Percentiles rank a stretch among this genome's conserved stretches.
Conservation (phyloP, 2,329 filamentous ascomycete genomes). For the Gaeumannomyces tritici region DNA sequence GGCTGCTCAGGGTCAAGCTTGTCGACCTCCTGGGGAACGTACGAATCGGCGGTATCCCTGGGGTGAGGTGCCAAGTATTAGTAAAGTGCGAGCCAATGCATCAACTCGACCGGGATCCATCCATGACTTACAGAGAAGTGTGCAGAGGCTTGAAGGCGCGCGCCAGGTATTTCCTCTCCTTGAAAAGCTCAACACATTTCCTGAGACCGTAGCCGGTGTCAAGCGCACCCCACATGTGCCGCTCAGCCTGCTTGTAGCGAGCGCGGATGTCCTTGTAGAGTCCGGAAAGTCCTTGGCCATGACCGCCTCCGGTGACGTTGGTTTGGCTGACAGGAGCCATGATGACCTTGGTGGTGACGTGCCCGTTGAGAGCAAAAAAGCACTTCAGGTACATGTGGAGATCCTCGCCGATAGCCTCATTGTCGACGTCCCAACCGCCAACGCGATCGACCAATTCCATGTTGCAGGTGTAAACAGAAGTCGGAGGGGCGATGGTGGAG, state of each 20-base stretch:
- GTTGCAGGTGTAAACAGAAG: constrained; percentile 64
- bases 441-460: constrained; percentile 58
- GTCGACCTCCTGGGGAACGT: constrained; percentile 33
- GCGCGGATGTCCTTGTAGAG: constrained; percentile 49
- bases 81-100: not conserved
- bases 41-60: constrained; percentile 34
- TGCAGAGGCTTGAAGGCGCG: constrained; percentile 47
- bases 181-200: constrained; percentile 47
- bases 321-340: constrained; percentile 63
- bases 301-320: constrained; percentile 54
- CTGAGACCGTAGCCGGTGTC: constrained; percentile 58
- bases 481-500: constrained; percentile 58
- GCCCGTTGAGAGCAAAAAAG: constrained; percentile 64
- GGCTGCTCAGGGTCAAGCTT: constrained; percentile 27
- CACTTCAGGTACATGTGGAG: constrained; percentile 73
- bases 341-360: constrained; percentile 54
- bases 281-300: constrained; percentile 41
- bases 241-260: constrained; percentile 61
- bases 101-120: not conserved
- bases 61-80: constrained; percentile 7
- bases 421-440: constrained; percentile 62
- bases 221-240: constrained; percentile 68
- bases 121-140: constrained; percentile 26
- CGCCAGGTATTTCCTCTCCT: constrained; percentile 45
- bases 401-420: constrained; percentile 66